Evolutionary conservation across 495 filamentous ascomycete genomes (phyloP), one percentile per base, ranked within the genome.

Genomic region (Stereocaulon alpinum): DNA sequence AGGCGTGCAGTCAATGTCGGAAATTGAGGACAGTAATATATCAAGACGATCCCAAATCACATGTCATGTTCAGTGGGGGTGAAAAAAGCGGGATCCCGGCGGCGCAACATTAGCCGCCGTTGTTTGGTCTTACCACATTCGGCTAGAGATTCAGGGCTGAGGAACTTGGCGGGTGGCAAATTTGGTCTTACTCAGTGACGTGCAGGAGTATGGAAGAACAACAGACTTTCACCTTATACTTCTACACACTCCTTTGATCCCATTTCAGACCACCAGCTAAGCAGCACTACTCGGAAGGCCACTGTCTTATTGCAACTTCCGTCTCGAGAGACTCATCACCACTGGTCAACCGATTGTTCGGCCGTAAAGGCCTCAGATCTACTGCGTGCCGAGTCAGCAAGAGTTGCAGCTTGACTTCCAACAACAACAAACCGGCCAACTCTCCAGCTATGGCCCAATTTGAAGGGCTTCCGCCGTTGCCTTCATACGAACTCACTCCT

Each of bases 401-500:
- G 15, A 51, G 44, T 51, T 18, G 18, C 17, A 52, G 32, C 55
- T 44, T 55, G 40, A 20, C 40, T 37, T 42, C 27, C 45, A 22
- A 27, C 20, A 32, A 41, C 29, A 22, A 27, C 22, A 67, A 56
- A 27, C 59, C 58, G 55, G 24, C 56, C 40, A 62, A 63, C 34
- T n/a, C 41, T 20, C 43, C 65, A 22, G 61, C 50, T 9, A 54
- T 58, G 29, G 41, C 42, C 20, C n/a, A 48, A 15, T 48, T 65
- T 29, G 59, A 52, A 54, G 69, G 68, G 53, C 76, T 91, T 32
- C 88, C 88, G 57, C 85, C 86, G n/a, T 77, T 90, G 18, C 86
- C 88, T 43, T 68, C 76, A 32, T 89, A 86, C 71, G 75, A 77
- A 40, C 72, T 83, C 37, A 69, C 71, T 48, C 83, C 82, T 4